Evolutionary conservation across 140 eudicot species (phyloP).

Genomic region (Cichorium intybus): DNA sequence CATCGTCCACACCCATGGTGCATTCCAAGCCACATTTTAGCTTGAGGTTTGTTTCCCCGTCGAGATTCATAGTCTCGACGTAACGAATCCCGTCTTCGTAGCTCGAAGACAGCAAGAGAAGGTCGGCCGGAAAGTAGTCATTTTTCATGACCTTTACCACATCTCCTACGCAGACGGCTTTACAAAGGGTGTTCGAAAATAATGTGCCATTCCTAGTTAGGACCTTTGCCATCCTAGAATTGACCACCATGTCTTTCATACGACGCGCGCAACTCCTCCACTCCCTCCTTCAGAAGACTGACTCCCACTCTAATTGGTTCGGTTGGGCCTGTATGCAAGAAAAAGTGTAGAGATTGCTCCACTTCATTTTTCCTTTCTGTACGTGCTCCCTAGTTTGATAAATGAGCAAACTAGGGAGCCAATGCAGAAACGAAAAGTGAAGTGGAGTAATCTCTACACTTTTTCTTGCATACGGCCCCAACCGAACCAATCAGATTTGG

Average conservation of each 20-base stretch:
- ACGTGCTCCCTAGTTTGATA: too few relatives aligned
- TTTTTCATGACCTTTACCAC: conserved; percentile 20
- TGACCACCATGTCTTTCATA: conserved; percentile 20
- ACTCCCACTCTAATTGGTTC: too few relatives aligned
- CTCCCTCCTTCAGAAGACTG: conserved; percentile 27
- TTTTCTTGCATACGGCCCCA: too few relatives aligned
- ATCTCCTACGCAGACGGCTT: conserved; percentile 23
- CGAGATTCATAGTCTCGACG: conserved; percentile 35
- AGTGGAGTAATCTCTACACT: too few relatives aligned
- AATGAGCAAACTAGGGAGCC: too few relatives aligned
- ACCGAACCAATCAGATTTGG: too few relatives aligned
- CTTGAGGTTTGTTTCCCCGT: conserved; percentile 36
- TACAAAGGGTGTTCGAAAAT: background rate
- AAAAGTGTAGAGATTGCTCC: too few relatives aligned
- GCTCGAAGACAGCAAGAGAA: conserved; percentile 27
- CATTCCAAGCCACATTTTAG: conserved; percentile 28
- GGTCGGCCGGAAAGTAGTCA: conserved; percentile 27
- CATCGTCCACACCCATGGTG: conserved; percentile 18
- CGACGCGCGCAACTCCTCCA: background rate
- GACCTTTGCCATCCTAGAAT: conserved; percentile 25
- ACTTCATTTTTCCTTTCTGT: too few relatives aligned
- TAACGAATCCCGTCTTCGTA: conserved; percentile 30
- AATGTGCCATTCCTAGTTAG: background rate
- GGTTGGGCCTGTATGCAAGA: too few relatives aligned
- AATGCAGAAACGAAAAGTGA: too few relatives aligned